Conservation (phyloP, 2,329 filamentous ascomycete species). For the Cytospora piceicola region DNA sequence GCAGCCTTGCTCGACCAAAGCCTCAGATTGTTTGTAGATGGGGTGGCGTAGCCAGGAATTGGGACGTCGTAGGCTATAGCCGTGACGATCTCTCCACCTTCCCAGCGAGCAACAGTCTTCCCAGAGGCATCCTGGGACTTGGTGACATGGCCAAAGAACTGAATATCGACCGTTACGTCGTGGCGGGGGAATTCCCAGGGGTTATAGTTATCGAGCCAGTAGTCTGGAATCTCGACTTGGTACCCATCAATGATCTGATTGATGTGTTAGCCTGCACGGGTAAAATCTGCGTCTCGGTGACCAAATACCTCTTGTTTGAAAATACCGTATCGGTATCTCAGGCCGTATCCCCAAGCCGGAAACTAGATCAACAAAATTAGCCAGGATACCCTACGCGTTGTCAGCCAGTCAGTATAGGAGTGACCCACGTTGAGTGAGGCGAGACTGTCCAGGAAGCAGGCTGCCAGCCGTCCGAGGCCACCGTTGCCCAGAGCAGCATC, state of each 20-base stretch:
- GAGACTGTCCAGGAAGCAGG: conserved; percentile 95
- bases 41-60: conserved; percentile 87
- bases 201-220: conserved; percentile 95
- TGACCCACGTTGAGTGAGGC: conserved; percentile 74
- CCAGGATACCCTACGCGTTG: background rate
- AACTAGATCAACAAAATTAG: conserved; percentile 48
- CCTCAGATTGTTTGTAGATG: conserved; percentile 93
- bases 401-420: background rate
- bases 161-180: conserved; percentile 93
- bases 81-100: conserved; percentile 89
- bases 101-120: conserved; percentile 77
- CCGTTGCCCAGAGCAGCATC: conserved; percentile 96
- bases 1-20: conserved; percentile 98
- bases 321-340: conserved; percentile 95
- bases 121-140: conserved; percentile 77
- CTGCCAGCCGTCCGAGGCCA: conserved; percentile 89
- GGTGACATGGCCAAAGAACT: conserved; percentile 88
- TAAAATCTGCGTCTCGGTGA: no score
- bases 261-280: background rate
- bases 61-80: conserved; percentile 93
- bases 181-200: conserved; percentile 98
- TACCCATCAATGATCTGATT: conserved; percentile 79
- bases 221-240: conserved; percentile 96
- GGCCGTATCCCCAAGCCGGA: conserved; percentile 94
- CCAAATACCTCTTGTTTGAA: conserved; percentile 88